Base-by-base conservation (phyloP, 2,329 filamentous ascomycete species). In the Microdochium bolleyi region DNA sequence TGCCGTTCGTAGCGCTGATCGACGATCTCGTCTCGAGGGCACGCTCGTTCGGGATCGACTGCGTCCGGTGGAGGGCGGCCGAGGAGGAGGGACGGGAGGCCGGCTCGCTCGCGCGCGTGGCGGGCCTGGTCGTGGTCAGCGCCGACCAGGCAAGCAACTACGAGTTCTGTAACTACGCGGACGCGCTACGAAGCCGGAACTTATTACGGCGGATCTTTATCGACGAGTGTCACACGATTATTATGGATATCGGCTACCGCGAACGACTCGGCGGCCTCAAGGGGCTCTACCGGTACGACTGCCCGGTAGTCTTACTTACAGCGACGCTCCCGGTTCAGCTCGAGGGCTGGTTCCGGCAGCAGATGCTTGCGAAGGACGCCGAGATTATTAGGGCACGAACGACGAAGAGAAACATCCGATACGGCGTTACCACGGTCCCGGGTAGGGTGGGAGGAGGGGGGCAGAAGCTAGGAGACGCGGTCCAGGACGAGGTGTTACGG, bases 121-220 rank as follows among this genome's bases (percentile, higher is more conserved):
- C 27, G 8, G 3, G 16, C 2, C 32, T 53, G 1, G 21, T 53
- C 5, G 21, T 53, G 1, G 22, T 53, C 13, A 53, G 49, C 27
- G 52, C 25, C 1, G 3, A 46, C 34, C 14, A 38, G 34, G 34
- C 34, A 9, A 38, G 34, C 14, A 38, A 38, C 34, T 16, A 38
- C 34, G 11, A 50, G 49, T 53, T 53, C 25, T 19, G 19, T 2
- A 14, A n/a, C 8, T 53, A 53, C 49, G 37, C 14, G 1, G 21
- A 53, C 37, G 25, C 32, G 2, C 27, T 53, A n/a, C 49, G 25
- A 21, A 22, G 13, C n/a, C n/a, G 25, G 1, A 3, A 14, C 3
- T 13, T 53, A n/a, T 27, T 53, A 14, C n/a, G 24, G 37, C 37
- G 30, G 2, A 51, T 53, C 9, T 53, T 51, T 37, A 44, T 53